These are phyloP conservation scores for thale cress (Arabidopsis thaliana) DNA, from an alignment of 345 rosid genomes.

Conservation along the genomic window DNA sequence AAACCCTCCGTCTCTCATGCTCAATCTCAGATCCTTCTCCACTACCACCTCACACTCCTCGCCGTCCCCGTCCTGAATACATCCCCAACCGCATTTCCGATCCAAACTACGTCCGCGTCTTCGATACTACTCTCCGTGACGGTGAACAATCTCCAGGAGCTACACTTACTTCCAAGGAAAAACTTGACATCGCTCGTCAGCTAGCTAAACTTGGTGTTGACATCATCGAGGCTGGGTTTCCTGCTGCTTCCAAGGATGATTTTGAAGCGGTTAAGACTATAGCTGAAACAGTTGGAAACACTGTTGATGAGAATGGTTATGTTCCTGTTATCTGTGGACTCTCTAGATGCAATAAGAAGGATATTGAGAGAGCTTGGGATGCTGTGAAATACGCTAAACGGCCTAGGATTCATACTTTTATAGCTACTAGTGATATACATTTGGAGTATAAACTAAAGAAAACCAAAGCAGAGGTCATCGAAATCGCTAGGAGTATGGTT, in stretches of 20 bases:
- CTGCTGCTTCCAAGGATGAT: constrained; percentile 89
- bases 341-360: constrained; percentile 84
- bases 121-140: constrained; percentile 98
- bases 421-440: constrained; percentile 88
- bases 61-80: constrained; percentile 64
- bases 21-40: constrained; percentile 46
- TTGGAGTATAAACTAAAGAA: constrained; percentile 81
- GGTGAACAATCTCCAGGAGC: constrained; percentile 99
- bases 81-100: constrained; percentile 72
- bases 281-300: constrained; percentile 77
- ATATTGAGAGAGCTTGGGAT: constrained; percentile 83
- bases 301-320: constrained; percentile 62
- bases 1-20: constrained; percentile 38
- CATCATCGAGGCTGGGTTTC: constrained; percentile 92
- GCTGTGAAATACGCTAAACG: constrained; percentile 81
- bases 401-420: constrained; percentile 86
- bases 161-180: constrained; percentile 85
- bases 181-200: constrained; percentile 87
- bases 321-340: constrained; percentile 96
- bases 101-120: constrained; percentile 79
- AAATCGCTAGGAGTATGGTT: constrained; percentile 81
- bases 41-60: constrained; percentile 23
- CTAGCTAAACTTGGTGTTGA: constrained; percentile 88
- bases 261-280: constrained; percentile 83
- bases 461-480: constrained; percentile 71